A percentile compares a stretch with the other conserved stretches of the same genome.
Conservation (phyloP, 176 grass and related monocot species). For the Guadua angustifolia region DNA sequence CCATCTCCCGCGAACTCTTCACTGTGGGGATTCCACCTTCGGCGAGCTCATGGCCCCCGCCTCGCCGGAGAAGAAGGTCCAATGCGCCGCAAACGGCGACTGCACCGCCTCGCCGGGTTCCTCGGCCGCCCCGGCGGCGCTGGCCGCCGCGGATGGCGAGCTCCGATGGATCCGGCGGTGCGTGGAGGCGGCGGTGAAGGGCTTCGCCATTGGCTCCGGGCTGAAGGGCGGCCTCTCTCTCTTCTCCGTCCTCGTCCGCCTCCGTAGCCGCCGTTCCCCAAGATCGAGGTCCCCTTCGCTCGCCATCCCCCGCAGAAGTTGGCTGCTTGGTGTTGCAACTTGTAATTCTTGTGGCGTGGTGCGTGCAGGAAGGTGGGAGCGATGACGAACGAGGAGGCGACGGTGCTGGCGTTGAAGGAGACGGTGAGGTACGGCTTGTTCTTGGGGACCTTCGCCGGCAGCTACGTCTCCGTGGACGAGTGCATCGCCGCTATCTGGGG, state of each 20-base stretch:
- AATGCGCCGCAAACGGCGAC: slow-evolving; percentile 32
- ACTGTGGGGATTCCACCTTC: slow-evolving; percentile 30
- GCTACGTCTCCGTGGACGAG: slow-evolving; percentile 91
- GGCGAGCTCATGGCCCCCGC: slow-evolving; percentile 43
- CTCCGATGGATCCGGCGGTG: slow-evolving; percentile 78
- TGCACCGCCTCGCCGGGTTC: not conserved
- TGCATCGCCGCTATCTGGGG: slow-evolving; percentile 82
- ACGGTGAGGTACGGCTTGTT: slow-evolving; percentile 88
- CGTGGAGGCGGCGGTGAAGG: slow-evolving; percentile 74
- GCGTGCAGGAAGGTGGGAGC: slow-evolving; percentile 62
- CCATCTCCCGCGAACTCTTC: slow-evolving; percentile 32
- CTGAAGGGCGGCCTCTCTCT: slow-evolving; percentile 90
- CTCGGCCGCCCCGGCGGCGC: not conserved
- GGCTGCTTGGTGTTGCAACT: not conserved
- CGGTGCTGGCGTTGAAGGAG: slow-evolving; percentile 77
- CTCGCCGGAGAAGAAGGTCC: slow-evolving; percentile 35
- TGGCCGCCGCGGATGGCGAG: slow-evolving; percentile 43
- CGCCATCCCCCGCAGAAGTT: not conserved
- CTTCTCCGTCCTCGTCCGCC: slow-evolving; percentile 79
- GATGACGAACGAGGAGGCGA: slow-evolving; percentile 84
- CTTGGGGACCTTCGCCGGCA: slow-evolving; percentile 87
- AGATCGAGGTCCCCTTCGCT: slow-evolving; percentile 56
- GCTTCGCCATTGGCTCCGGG: slow-evolving; percentile 85
- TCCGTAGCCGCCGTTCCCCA: slow-evolving; percentile 73
- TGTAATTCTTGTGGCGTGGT: slow-evolving; percentile 22